Conservation (phyloP, 73 alveolate genomes). For the Tetrahymena thermophila region DNA sequence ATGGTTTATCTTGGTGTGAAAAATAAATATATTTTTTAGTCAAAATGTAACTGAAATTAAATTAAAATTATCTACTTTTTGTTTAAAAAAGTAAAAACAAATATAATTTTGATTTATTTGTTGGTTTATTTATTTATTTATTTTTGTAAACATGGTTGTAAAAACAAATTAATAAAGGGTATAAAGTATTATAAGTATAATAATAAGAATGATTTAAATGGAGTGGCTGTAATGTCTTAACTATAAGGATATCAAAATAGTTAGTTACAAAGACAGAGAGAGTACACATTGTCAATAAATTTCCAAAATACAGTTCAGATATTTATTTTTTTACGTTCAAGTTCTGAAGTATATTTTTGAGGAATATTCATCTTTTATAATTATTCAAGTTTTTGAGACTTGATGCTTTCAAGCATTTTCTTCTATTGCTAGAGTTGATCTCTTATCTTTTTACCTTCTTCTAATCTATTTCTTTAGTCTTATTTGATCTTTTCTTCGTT, state of each 20-base stretch:
- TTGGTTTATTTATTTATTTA: too few relatives aligned
- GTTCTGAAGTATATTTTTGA: conserved; percentile 83
- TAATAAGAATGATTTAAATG: background rate
- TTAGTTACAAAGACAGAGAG: background rate
- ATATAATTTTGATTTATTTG: too few relatives aligned
- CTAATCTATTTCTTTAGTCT: conserved; percentile 61
- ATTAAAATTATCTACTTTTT: too few relatives aligned
- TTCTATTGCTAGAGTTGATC: conserved; percentile 70
- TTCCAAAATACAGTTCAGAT: background rate
- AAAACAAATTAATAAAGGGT: too few relatives aligned
- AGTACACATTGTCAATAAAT: background rate
- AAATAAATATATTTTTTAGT: too few relatives aligned
- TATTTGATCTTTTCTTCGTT: conserved; percentile 68
- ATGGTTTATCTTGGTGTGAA: too few relatives aligned
- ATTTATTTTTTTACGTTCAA: conserved; percentile 67
- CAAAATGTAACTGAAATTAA: too few relatives aligned
- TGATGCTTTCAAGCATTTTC: conserved; percentile 77
- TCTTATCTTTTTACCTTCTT: conserved; percentile 88
- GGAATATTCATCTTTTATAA: conserved; percentile 59
- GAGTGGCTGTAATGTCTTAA: background rate
- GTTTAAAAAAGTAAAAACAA: too few relatives aligned
- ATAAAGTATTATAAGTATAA: too few relatives aligned
- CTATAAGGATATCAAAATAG: background rate
- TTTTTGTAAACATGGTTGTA: too few relatives aligned
- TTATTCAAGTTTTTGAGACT: conserved; percentile 64